Evolutionary conservation across 73 alveolate species (phyloP), one percentile per base, ranked within the genome.

Genomic region (Tetrahymena borealis): DNA sequence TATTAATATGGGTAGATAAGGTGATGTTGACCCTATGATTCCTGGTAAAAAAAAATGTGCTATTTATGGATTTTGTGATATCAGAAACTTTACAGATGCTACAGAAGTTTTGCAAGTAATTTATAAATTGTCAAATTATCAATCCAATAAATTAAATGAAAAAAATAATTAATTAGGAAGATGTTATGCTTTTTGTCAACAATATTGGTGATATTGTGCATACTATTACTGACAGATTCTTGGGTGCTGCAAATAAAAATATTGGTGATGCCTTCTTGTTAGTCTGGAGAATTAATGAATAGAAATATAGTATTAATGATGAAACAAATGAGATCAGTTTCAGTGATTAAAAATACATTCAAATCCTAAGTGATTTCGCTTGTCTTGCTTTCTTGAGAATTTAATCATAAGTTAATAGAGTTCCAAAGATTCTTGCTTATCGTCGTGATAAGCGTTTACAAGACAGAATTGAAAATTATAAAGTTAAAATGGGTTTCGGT

Each of bases 211-310:
- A 99, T 94, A 98, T 99, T 42, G 99, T 98, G 24, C 99, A 99
- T 91, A 98, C 99, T 24, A 93, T 96, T 78, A 99, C 97, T 16
- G 99, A 97, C 90, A 97, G 97, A 90, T 98, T 94, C 94, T 95
- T 97, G 15, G 99, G 99, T 42, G 97, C 99, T 15, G 99, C 99
- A 4, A 99, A 99, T 96, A 99, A 99, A 95, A 98, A 98, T 92
- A 98, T 98, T 35, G 99, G 99, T 38, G 99, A 99, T 96, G 99
- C 99, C 32, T 99, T 99, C 96, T 96, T 99, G 77, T 94, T 98
- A 40, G 99, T 98, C 39, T 99, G 99, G 99, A 98, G 98, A 93
- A 98, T 97, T 90, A 98, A 96, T 33, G 98, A 97, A 35, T 95
- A 92, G 96, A 94, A 91, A 93, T 97, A 94, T 94, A 40, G 90